phyloP scores from a whole-genome alignment of 495 filamentous ascomycete species.

The Pseudoneurospora amorphoporcata region DNA sequence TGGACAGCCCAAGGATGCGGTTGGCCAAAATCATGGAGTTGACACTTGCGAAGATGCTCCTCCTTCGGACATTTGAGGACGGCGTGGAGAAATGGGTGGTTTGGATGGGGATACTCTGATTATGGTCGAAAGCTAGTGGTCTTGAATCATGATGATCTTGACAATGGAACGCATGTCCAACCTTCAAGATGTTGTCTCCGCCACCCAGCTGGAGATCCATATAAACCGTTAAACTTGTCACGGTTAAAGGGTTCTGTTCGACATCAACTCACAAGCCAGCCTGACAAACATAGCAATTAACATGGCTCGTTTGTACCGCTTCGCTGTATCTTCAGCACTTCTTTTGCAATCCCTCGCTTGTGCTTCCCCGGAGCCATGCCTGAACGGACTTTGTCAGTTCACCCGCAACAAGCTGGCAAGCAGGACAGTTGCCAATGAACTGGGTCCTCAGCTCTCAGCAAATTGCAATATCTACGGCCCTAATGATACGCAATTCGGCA shows the following conservation, averaged over 20 bases:
- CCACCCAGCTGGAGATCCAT: neutral
- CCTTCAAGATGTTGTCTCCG: neutral
- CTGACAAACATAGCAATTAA: neutral
- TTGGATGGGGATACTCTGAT: neutral
- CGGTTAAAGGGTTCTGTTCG: neutral
- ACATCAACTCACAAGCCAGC: neutral
- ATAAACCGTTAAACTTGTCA: neutral
- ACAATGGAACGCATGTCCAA: neutral
- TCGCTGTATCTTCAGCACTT: neutral
- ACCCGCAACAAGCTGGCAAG: neutral
- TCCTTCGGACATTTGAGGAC: neutral
- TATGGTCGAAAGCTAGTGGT: neutral
- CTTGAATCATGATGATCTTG: neutral
- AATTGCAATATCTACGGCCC: neutral
- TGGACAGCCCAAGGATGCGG: neutral
- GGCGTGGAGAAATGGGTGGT: neutral
- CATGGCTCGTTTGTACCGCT: neutral
- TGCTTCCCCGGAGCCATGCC: neutral
- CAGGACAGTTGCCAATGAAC: neutral
- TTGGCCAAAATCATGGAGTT: neutral
- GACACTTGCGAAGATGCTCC: neutral
- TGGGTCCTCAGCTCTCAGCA: neutral
- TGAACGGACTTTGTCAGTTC: neutral
- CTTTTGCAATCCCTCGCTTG: neutral
- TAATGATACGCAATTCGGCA: conserved; percentile 28